Evolutionary conservation across 2,329 filamentous ascomycete species (phyloP), one percentile per base, ranked within the genome.

Genomic region (Dactylellina cionopaga): DNA sequence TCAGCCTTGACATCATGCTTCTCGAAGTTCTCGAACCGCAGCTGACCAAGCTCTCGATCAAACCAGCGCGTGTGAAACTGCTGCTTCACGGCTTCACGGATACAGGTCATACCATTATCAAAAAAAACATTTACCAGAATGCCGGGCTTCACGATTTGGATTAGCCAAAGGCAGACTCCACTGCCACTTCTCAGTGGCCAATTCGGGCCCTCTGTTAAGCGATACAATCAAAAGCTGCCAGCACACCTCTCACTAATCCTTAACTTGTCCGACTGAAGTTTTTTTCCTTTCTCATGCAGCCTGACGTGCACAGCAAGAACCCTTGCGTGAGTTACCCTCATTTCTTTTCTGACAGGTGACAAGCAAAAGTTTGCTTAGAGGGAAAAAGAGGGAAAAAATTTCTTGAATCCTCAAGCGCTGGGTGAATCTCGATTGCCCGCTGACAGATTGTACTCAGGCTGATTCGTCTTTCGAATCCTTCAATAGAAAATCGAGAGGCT

Each of bases 201-300:
- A 54, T 52, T 55, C 31, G 19, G 27, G 37, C 11, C 13, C 22
- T 25, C 11, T 22, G 39, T 41, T 65, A 72, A 72, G 68, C 68
- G 68, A 65, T 46, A 54, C 68, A 64, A 65, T 72, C 68, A 72
- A 54, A 65, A 17, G 27, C 19, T 72, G 68, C 68, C 68, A 72
- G 39, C 68, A 29, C 68, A 72, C 59, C 52, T 60, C 33, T 58
- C 49, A 55, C 49, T 58, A n/a, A 65, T 55, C 49, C 60, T 64
- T 54, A 64, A 54, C 59, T 64, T 15, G 47, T 64, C 41, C n/a
- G n/a, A n/a, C n/a, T n/a, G n/a, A n/a, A n/a, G n/a, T n/a, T n/a
- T 64, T 64, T 31, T 19, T 9, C 33, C 3, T 47, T 51, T 37
- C 17, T n/a, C n/a, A 65, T 72, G 68, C 68, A 71, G 58, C 41